Evolutionary conservation across 73 alveolate species (phyloP).

Genomic region (Blepharisma japonicum): DNA sequence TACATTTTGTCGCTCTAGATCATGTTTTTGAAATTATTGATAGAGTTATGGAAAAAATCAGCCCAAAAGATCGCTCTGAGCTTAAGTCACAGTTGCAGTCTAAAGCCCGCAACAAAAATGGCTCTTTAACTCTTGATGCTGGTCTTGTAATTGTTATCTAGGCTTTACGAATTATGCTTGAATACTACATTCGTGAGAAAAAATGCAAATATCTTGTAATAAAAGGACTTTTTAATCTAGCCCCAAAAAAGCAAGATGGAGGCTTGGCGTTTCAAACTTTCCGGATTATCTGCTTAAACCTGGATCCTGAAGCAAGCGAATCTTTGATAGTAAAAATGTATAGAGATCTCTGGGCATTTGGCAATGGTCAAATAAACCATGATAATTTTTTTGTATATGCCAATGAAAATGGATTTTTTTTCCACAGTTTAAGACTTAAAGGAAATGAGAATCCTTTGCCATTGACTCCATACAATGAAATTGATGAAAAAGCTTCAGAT

Average conservation of each 20-base stretch:
- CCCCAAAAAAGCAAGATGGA: slow-evolving; percentile 4
- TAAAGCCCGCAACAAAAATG: not conserved
- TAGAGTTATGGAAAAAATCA: slow-evolving; percentile 46
- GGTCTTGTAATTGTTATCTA: no score
- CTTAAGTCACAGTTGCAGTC: slow-evolving; percentile 34
- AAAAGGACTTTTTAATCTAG: not conserved
- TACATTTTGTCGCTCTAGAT: slow-evolving; percentile 42
- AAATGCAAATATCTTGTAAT: not conserved
- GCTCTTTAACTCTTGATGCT: no score
- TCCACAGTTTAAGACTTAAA: not conserved
- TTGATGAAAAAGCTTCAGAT: not conserved
- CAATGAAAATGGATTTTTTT: not conserved
- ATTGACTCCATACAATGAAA: not conserved
- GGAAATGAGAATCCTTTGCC: not conserved
- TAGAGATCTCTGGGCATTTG: not conserved
- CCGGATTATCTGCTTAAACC: not conserved
- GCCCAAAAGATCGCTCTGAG: slow-evolving; percentile 39
- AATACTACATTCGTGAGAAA: slow-evolving; percentile 17
- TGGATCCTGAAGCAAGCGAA: not conserved
- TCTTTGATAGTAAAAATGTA: not conserved
- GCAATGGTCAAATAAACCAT: not conserved
- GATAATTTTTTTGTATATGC: not conserved
- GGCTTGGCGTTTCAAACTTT: not conserved
- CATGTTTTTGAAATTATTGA: slow-evolving; percentile 50
- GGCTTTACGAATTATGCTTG: slow-evolving; percentile 10